Percentiles rank a stretch among this genome's conserved stretches.
phyloP scores from a whole-genome alignment of 805 yeast genomes.

The Zygosaccharomyces siamensis region DNA sequence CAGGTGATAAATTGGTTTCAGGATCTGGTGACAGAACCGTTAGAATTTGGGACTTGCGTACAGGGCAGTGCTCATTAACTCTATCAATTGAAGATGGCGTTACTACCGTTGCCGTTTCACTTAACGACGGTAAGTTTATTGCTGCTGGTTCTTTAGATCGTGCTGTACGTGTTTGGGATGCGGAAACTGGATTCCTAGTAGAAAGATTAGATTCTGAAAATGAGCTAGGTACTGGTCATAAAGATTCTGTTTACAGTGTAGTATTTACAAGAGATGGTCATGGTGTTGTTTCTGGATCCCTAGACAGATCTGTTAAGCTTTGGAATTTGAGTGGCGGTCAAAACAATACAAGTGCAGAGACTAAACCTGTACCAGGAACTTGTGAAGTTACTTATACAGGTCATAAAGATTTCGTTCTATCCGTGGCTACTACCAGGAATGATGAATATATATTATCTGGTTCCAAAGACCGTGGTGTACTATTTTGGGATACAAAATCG shows the following conservation, averaged over 20 bases:
- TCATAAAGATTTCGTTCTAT: constrained; percentile 91
- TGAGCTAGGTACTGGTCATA: constrained; percentile 87
- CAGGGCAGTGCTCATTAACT: constrained; percentile 84
- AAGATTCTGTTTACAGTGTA: constrained; percentile 92
- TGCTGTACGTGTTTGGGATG: constrained; percentile 96
- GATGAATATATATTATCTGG: constrained; percentile 89
- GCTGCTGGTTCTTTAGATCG: constrained; percentile 97
- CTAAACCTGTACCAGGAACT: constrained; percentile 43
- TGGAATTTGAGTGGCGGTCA: constrained; percentile 75
- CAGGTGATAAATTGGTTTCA: constrained; percentile 86
- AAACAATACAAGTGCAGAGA: constrained; percentile 36
- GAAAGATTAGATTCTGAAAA: constrained; percentile 89
- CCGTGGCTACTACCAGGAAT: constrained; percentile 92
- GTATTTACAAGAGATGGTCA: constrained; percentile 88
- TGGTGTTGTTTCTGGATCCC: constrained; percentile 89
- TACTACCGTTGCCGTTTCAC: constrained; percentile 94
- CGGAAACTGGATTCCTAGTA: constrained; percentile 83
- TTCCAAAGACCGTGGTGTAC: constrained; percentile 94
- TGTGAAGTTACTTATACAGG: constrained; percentile 94
- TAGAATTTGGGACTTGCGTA: constrained; percentile 87
- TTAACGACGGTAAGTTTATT: constrained; percentile 78
- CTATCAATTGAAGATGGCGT: constrained; percentile 95
- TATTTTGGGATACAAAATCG: constrained; percentile 89
- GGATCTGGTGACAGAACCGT: constrained; percentile 97
- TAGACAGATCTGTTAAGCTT: constrained; percentile 91